Base-by-base conservation (phyloP, 257 asterid genomes). In the Solanum pinnatisectum region DNA sequence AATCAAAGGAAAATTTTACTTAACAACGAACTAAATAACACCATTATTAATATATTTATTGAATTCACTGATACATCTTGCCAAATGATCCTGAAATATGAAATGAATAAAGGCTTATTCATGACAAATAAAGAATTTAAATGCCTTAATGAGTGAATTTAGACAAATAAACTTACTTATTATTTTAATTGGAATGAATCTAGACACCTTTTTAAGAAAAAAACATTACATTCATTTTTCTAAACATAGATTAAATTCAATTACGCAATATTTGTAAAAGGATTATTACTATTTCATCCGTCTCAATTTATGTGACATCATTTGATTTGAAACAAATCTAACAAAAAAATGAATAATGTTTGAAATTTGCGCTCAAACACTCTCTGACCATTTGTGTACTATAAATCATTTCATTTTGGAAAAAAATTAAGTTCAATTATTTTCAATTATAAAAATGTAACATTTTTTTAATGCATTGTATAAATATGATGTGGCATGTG, bases 221-320 rank as follows among this genome's bases (percentile, higher is more conserved):
- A 56, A 10, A 56, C 65, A 56, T 56, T 56, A 56, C 65, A 56
- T 18, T 56, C 65, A 18, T 56, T 20, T 52, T 18, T 6, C 65
- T 18, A n/a, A 56, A 56, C 65, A 49, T 49, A 49, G 59, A 49
- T 49, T 20, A 14, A 5, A 14, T 49, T 49, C 59, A 49, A 15
- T 49, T 15, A 49, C 59, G 22, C 59, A 49, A 49, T 15, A 49
- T 5, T 49, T 14, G 59, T 49, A 18, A 56, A 56, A 56, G 3
- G 5, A 56, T 20, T 56, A 7, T 1, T 20, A 7, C 5, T 2
- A 20, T 56, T 56, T 20, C 4, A 2, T 18, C 0, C 0, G 4
- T 18, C n/a, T 56, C n/a, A 56, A 8, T 56, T 18, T 18, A 52
- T 18, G 4, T 7, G 10, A 2, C 23, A 56, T 56, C 3, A 10